Evolutionary conservation across 768 basidiomycete species (phyloP).

Genomic region (Naematelia encephala): DNA sequence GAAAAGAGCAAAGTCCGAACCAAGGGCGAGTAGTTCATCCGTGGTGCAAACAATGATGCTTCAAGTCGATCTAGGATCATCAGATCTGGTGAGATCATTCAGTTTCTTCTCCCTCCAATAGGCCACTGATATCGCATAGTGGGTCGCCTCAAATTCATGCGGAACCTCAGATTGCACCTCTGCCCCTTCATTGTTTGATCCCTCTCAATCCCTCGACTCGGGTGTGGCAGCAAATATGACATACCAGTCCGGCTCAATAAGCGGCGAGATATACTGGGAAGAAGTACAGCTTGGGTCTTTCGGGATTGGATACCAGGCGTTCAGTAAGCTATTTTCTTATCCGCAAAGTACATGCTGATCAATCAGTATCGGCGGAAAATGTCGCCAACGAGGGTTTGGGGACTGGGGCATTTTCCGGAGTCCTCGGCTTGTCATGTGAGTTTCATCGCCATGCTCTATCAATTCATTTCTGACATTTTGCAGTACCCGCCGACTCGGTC

Average conservation of each 20-base stretch:
- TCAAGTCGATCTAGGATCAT: conserved; percentile 48
- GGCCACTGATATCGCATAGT: conserved; percentile 25
- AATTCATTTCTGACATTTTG: background rate
- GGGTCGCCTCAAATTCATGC: conserved; percentile 42
- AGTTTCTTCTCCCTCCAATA: background rate
- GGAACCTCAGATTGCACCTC: conserved; percentile 25
- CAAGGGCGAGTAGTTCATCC: conserved; percentile 18
- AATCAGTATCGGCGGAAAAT: conserved; percentile 30
- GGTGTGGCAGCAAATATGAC: conserved; percentile 30
- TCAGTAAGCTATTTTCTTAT: conserved; percentile 24
- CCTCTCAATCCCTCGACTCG: conserved; percentile 24
- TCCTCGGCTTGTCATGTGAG: conserved; percentile 45
- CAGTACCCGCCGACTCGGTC: conserved; percentile 45
- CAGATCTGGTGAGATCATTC: conserved; percentile 40
- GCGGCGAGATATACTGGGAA: conserved; percentile 48
- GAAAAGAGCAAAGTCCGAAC: conserved; percentile 3
- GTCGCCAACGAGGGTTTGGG: conserved; percentile 42
- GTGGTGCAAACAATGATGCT: conserved; percentile 32
- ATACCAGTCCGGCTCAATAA: conserved; percentile 37
- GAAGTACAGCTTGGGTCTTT: conserved; percentile 42
- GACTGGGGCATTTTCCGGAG: conserved; percentile 41
- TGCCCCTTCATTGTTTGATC: conserved; percentile 20
- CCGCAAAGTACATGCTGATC: background rate
- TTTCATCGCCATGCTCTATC: background rate
- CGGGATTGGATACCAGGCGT: conserved; percentile 47